phyloP scores from a whole-genome alignment of 805 yeast species.

The Cyberlindnera galapagoensis region DNA sequence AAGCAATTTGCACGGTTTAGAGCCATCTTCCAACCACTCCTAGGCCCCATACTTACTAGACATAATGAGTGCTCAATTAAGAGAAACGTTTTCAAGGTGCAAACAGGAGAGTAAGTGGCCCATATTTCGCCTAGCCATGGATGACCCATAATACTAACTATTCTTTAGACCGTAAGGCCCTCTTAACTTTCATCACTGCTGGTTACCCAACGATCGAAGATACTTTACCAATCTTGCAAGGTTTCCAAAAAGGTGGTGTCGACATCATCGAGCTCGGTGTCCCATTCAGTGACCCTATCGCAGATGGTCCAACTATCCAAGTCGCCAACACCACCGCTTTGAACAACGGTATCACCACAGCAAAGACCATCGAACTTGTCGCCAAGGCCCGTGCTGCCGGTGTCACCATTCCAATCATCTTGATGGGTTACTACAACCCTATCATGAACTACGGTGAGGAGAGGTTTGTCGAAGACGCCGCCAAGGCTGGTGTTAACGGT shows the following conservation, averaged over 20 bases:
- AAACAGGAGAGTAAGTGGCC: constrained; percentile 36
- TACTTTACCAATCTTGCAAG: constrained; percentile 78
- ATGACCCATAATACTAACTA: constrained; percentile 1
- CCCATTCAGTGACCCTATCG: constrained; percentile 98
- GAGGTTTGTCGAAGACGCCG: constrained; percentile 69
- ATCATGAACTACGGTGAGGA: constrained; percentile 85
- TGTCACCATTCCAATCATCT: constrained; percentile 78
- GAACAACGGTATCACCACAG: constrained; percentile 72
- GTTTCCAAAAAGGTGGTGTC: constrained; percentile 92
- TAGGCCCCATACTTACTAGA: too few relatives aligned
- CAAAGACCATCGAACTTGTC: constrained; percentile 64
- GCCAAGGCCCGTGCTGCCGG: constrained; percentile 73
- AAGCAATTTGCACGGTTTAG: too few relatives aligned
- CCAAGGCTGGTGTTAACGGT: constrained; percentile 89
- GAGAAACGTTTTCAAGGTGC: constrained; percentile 55
- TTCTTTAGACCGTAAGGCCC: constrained; percentile 61
- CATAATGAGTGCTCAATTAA: constrained; percentile 32
- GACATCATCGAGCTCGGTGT: constrained; percentile 92
- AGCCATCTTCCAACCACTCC: too few relatives aligned
- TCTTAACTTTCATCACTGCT: constrained; percentile 89
- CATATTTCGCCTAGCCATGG: too few relatives aligned
- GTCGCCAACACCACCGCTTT: constrained; percentile 79
- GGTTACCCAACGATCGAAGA: constrained; percentile 88
- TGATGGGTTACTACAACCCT: constrained; percentile 99
- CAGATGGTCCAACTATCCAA: constrained; percentile 98